phyloP scores from a whole-genome alignment of 179 eudicot genomes.

The Amaranthus tricolor region DNA sequence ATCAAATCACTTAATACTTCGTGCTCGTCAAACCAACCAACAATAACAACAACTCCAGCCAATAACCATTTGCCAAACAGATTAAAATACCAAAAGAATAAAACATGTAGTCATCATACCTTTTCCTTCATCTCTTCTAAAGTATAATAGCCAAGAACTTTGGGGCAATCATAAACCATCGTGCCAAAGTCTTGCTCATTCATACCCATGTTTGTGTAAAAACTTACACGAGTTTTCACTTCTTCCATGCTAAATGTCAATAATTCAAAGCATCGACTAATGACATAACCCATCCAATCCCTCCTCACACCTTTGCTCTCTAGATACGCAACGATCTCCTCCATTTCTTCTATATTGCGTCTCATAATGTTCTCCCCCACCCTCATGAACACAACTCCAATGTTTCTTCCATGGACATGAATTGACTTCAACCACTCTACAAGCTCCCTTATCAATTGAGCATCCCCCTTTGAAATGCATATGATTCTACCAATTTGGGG shows the following conservation, averaged over 20 bases:
- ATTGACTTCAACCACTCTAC: slow-evolving; percentile 76
- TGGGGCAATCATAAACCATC: slow-evolving; percentile 89
- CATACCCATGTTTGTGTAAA: slow-evolving; percentile 88
- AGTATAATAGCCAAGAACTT: slow-evolving; percentile 69
- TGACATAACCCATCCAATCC: slow-evolving; percentile 88
- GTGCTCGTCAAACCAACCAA: too few species aligned
- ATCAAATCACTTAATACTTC: too few species aligned
- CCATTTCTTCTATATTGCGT: slow-evolving; percentile 58
- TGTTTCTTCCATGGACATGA: slow-evolving; percentile 66
- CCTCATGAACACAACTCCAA: slow-evolving; percentile 62
- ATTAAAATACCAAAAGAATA: slow-evolving; percentile 1
- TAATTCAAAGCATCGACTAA: slow-evolving; percentile 75
- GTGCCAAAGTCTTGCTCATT: slow-evolving; percentile 86
- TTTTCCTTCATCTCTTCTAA: slow-evolving; percentile 86
- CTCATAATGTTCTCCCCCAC: slow-evolving; percentile 57
- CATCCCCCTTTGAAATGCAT: slow-evolving; percentile 68
- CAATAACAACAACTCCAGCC: not conserved
- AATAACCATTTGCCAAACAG: not conserved
- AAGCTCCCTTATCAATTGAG: slow-evolving; percentile 40
- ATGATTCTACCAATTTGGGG: slow-evolving; percentile 83
- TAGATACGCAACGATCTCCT: slow-evolving; percentile 62
- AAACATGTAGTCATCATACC: slow-evolving; percentile 38
- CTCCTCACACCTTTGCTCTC: slow-evolving; percentile 73
- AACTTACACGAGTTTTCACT: slow-evolving; percentile 55
- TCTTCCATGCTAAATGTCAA: slow-evolving; percentile 77